Percentiles rank a stretch among this genome's conserved stretches.
phyloP scores from a whole-genome alignment of 805 yeast species.

The Henningerozyma blattae region DNA sequence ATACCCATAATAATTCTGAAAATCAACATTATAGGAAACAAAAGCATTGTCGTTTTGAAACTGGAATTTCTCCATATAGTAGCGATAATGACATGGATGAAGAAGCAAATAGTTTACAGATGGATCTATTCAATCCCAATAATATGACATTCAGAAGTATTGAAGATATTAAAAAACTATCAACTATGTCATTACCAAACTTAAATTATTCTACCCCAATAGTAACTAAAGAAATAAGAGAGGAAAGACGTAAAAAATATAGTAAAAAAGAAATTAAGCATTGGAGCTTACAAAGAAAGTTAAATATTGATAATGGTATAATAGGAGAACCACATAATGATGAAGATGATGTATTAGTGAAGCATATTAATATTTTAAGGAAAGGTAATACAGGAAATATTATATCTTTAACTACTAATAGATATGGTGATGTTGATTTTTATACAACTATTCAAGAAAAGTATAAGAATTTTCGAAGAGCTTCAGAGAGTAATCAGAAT shows the following conservation, averaged over 20 bases:
- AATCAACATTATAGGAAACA: background rate
- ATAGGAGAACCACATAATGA: constrained; percentile 7
- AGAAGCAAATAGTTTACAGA: too few species aligned
- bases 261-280: constrained; percentile 9
- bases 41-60: background rate
- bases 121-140: background rate
- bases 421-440: constrained; percentile 24
- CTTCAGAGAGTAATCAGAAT: too few species aligned
- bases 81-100: background rate
- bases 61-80: background rate
- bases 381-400: constrained; percentile 18
- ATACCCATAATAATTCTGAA: background rate
- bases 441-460: too few species aligned
- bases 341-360: constrained; percentile 13
- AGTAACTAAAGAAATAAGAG: background rate
- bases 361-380: constrained; percentile 16
- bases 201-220: too few species aligned
- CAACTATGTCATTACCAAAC: background rate
- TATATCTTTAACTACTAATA: constrained; percentile 19
- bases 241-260: constrained; percentile 5
- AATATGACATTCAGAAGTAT: background rate
- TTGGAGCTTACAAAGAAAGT: constrained; percentile 18
- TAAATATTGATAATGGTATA: constrained; percentile 9
- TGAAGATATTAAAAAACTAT: too few species aligned
- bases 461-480: too few species aligned